Conservation (phyloP, 371 early-diverging fungal species). For the Pancytospora epiphaga region DNA sequence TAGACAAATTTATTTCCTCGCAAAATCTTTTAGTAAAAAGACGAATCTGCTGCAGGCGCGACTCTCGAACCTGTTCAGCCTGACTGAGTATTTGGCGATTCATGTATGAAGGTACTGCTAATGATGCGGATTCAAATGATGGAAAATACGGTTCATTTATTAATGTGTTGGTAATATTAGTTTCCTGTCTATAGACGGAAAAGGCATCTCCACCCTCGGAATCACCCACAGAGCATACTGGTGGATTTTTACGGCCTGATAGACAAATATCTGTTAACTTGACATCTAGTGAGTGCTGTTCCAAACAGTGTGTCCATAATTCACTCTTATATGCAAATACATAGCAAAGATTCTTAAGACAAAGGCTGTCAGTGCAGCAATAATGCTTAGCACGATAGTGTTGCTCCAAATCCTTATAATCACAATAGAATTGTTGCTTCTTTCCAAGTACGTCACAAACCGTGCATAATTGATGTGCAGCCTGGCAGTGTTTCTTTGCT, state of each 20-base stretch:
- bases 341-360: slow-evolving; percentile 52
- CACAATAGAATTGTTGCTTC: slow-evolving; percentile 52
- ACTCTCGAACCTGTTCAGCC: slow-evolving; percentile 3
- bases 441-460: slow-evolving; percentile 55
- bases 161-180: not conserved
- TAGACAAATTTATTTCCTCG: slow-evolving; percentile 20
- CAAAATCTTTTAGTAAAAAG: slow-evolving; percentile 12
- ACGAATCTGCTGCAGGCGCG: slow-evolving; percentile 26
- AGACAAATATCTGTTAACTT: slow-evolving; percentile 20
- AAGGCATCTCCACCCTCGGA: not conserved
- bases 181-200: not conserved
- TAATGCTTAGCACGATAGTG: slow-evolving; percentile 57
- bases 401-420: slow-evolving; percentile 52
- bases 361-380: slow-evolving; percentile 49
- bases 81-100: slow-evolving; percentile 38
- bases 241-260: not conserved
- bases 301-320: slow-evolving; percentile 46
- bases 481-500: slow-evolving; percentile 51
- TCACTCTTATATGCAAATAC: slow-evolving; percentile 58
- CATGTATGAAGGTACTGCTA: slow-evolving; percentile 40
- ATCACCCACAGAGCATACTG: not conserved
- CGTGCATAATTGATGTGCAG: slow-evolving; percentile 53
- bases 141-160: slow-evolving; percentile 17
- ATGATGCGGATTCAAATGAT: not conserved
- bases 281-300: slow-evolving; percentile 27